A percentile compares a stretch with the other conserved stretches of the same genome.
phyloP scores from a whole-genome alignment of 2,329 filamentous ascomycete species.

The Colletotrichum sp. region DNA sequence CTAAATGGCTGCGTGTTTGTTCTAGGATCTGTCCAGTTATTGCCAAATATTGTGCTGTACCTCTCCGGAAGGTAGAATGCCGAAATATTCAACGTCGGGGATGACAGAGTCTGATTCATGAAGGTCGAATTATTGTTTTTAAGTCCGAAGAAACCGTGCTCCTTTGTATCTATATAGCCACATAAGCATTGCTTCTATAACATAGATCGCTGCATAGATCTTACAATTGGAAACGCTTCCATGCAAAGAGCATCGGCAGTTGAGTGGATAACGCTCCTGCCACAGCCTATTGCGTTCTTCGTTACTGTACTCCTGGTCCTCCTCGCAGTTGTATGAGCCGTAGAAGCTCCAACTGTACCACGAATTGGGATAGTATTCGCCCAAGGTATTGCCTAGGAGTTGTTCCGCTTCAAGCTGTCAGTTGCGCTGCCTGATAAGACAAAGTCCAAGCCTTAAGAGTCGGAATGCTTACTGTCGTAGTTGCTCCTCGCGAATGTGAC shows the following conservation, averaged over 20 bases:
- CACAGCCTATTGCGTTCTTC: background rate
- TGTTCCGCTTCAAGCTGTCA: background rate
- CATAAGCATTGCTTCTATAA: background rate
- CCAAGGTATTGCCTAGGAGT: background rate
- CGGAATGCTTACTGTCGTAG: background rate
- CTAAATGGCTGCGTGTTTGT: background rate
- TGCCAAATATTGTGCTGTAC: background rate
- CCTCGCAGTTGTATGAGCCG: background rate
- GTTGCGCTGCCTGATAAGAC: background rate
- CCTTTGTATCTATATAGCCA: background rate
- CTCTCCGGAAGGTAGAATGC: background rate
- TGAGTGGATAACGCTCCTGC: background rate
- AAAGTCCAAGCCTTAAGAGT: background rate
- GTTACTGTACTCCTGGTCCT: background rate
- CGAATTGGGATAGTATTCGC: background rate
- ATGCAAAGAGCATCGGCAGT: background rate
- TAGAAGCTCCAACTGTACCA: background rate
- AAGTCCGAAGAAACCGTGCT: constrained; percentile 23
- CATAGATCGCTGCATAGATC: background rate
- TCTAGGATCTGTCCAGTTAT: constrained; percentile 11
- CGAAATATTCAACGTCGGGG: constrained; percentile 23
- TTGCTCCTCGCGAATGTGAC: background rate
- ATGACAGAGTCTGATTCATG: background rate
- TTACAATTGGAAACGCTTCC: background rate
- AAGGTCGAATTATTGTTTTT: constrained; percentile 14